Conservation (phyloP, 306 rosid genomes). For the apple (Malus domestica) region ASM211411v1 NC_041799.1:35779501-35780000, state of each 20-base stretch:
- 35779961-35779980: slow-evolving; percentile 54
- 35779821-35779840: too few relatives aligned
- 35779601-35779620: slow-evolving; percentile 80
- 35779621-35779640: slow-evolving; percentile 82
- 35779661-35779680: too few relatives aligned
- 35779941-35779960: slow-evolving; percentile 55
- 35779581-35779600: not conserved
- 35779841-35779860: not conserved
- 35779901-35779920: not conserved
- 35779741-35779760: not conserved
- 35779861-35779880: not conserved
- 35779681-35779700: not conserved
- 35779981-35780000: too few relatives aligned
- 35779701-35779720: not conserved
- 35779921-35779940: slow-evolving; percentile 48
- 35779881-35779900: not conserved
- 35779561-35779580: not conserved
- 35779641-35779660: slow-evolving; percentile 28
- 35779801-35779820: not conserved
- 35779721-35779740: not conserved
- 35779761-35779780: too few relatives aligned
- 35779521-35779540: not conserved
- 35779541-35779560: too few relatives aligned
- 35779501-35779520: not conserved
- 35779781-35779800: not conserved